phyloP scores from a whole-genome alignment of 768 basidiomycete species.

The Lentinula lateritia region DNA sequence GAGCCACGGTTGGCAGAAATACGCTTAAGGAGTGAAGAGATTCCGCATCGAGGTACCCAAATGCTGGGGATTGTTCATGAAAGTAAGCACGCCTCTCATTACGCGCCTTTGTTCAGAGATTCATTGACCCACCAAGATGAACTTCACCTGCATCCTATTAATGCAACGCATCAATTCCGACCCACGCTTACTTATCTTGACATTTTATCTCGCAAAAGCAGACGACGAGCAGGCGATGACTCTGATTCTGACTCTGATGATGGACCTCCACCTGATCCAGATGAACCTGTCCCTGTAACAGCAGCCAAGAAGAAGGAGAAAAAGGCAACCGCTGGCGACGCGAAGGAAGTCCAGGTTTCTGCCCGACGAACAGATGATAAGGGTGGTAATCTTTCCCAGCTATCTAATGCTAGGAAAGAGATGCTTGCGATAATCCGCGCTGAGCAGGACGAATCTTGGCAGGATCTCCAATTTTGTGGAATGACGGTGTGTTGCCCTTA shows the following conservation, averaged over 20 bases:
- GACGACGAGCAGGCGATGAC: slow-evolving; percentile 40
- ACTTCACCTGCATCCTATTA: slow-evolving; percentile 74
- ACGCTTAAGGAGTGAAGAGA: slow-evolving; percentile 67
- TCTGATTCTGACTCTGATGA: slow-evolving; percentile 75
- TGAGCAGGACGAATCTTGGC: slow-evolving; percentile 79
- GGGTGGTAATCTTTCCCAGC: slow-evolving; percentile 34
- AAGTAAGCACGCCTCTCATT: slow-evolving; percentile 36
- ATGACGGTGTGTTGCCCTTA: slow-evolving; percentile 42
- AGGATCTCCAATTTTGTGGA: slow-evolving; percentile 60
- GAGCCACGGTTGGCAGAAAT: slow-evolving; percentile 65
- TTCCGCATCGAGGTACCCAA: slow-evolving; percentile 58
- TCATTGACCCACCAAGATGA: slow-evolving; percentile 38
- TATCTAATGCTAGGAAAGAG: slow-evolving; percentile 68
- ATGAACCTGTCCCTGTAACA: slow-evolving; percentile 46
- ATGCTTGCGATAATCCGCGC: slow-evolving; percentile 68
- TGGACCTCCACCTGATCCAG: slow-evolving; percentile 75
- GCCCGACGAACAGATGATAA: slow-evolving; percentile 68
- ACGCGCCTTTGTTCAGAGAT: background rate
- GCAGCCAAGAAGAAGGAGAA: slow-evolving; percentile 50
- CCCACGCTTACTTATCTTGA: slow-evolving; percentile 83
- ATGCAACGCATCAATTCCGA: slow-evolving; percentile 75
- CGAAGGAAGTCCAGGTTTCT: slow-evolving; percentile 74
- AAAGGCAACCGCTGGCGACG: slow-evolving; percentile 51
- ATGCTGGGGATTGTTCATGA: slow-evolving; percentile 75
- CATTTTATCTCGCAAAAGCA: slow-evolving; percentile 57